A percentile compares a stretch with the other conserved stretches of the same genome.
Evolutionary conservation across 306 rosid genomes (phyloP).

Genomic region (Medicago ruthenica): DNA sequence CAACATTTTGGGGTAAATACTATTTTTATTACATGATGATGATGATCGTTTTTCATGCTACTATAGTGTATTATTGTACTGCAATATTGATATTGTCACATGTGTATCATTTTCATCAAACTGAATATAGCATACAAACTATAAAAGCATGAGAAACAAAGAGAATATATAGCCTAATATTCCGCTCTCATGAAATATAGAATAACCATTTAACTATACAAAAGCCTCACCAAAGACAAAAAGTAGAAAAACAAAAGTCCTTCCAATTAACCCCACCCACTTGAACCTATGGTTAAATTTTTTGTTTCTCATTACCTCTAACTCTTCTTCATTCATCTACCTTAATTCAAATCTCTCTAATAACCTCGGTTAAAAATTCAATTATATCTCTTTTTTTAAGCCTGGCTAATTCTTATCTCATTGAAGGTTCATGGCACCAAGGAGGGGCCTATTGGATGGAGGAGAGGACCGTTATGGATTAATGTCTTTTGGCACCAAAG

Average conservation of each 20-base stretch:
- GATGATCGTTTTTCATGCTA: neutral
- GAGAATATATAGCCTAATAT: constrained; percentile 54
- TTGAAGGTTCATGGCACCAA: constrained; percentile 36
- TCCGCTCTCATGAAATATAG: constrained; percentile 37
- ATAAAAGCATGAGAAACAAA: constrained; percentile 38
- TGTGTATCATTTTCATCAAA: constrained; percentile 13
- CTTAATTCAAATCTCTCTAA: neutral
- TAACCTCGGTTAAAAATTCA: too few relatives aligned
- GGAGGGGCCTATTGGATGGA: constrained; percentile 50
- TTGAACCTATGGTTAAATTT: constrained; percentile 17
- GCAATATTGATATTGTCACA: neutral
- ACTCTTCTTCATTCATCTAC: neutral
- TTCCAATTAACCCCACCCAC: constrained; percentile 29
- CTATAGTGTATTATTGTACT: neutral
- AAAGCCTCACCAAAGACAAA: constrained; percentile 37
- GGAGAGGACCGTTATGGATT: constrained; percentile 42
- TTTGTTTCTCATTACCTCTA: constrained; percentile 20
- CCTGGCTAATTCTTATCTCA: neutral
- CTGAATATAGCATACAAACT: constrained; percentile 33
- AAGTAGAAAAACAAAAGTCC: constrained; percentile 17
- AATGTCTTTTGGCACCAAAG: neutral
- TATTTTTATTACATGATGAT: neutral
- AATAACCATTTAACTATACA: constrained; percentile 32
- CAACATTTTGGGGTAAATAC: neutral
- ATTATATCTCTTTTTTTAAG: constrained; percentile 16